Base-by-base conservation (phyloP, 208 protist species). In the Leptomonas pyrrhocoris region DNA sequence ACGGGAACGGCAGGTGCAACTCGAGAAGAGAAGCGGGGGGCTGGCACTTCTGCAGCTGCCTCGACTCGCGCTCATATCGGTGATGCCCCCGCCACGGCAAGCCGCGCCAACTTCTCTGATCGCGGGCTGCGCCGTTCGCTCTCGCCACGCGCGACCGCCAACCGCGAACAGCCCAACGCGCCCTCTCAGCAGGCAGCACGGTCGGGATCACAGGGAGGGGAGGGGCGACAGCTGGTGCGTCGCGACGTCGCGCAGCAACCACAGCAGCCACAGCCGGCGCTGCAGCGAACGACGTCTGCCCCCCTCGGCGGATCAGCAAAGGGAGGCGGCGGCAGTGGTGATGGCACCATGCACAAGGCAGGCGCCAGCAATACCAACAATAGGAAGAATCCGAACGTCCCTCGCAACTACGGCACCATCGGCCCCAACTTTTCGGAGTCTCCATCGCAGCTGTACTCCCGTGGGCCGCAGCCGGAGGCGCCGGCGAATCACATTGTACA, bases 401-500 rank as follows among this genome's bases (percentile, higher is more conserved):
- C 12, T 23, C 59, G 69, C 21, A 67, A 45, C 61, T 68, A 75
- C 51, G 59, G 69, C 50, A 75, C 59, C 23, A 53, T 75, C 53
- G 61, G 60, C 30, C 61, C 69, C n/a, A 67, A 68, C 54, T 55
- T 68, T 31, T 68, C 69, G 19, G 60, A 62, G 53, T 12, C 60
- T 5, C 61, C 69, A 48, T 25, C 72, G 48, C 54, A 60, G 46
- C 57, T 62, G 23, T 68, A 56, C 40, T n/a, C 49, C n/a, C 57
- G 31, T 16, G 63, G 18, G 12, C 30, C 50, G 27, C 60, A 49
- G 55, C 27, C 54, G 16, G 31, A 53, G 23, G 65, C 65, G 34
- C 31, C 54, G 40, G 56, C 38, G 19, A 59, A 75, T 28, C 69
- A 73, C 57, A 60, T 76, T 19, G 79, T 80, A 8, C 55, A 73